Evolutionary conservation across 148 eudicot species (phyloP), one percentile per base, ranked within the genome.

Genomic region (Amaranthus palmeri): DNA sequence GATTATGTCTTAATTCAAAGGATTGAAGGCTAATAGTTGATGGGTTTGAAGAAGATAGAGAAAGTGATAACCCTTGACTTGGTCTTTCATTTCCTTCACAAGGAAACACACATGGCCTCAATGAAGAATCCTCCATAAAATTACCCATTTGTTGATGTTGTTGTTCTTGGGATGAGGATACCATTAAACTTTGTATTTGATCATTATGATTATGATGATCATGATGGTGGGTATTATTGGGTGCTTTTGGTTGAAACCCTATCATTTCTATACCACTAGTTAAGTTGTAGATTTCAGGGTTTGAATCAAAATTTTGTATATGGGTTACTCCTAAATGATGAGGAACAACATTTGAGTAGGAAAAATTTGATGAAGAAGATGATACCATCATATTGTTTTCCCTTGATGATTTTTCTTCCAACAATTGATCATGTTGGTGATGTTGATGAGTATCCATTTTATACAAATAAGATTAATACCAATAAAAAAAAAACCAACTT

Each of bases 61-160:
- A 95, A n/a, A 95, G 88, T 0, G 98, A 91, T 60, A 95, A 88
- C 0, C 98, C 97, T 82, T 91, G 96, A 67, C 92, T 88, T n/a
- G 92, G 96, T 81, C 88, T 91, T 71, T 93, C 97, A 73, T 91
- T 88, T 12, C 89, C 90, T 80, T 88, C 95, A 77, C 92, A 89
- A 12, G 92, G 83, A 61, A 91, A 87, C 49, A 87, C 90, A 79
- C 86, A 85, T 13, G 71, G 47, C 74, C 93, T 88, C 69, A 81
- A 13, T 3, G 88, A 78, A 10, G 85, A 74, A 53, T 87, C 83
- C 63, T 77, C 86, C 67, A 85, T 73, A 13, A 78, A 74, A 12
- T 17, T n/a, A 45, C 53, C 75, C 18, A 43, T 57, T 9, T 48
- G 50, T 15, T 52, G 53, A 12, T 66, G 58, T 2, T 74, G 71